Percentiles rank a stretch among this genome's conserved stretches.
These are phyloP conservation scores for Penicillium parvum DNA, from an alignment of 495 filamentous ascomycete species.

Conservation along the genomic window DNA sequence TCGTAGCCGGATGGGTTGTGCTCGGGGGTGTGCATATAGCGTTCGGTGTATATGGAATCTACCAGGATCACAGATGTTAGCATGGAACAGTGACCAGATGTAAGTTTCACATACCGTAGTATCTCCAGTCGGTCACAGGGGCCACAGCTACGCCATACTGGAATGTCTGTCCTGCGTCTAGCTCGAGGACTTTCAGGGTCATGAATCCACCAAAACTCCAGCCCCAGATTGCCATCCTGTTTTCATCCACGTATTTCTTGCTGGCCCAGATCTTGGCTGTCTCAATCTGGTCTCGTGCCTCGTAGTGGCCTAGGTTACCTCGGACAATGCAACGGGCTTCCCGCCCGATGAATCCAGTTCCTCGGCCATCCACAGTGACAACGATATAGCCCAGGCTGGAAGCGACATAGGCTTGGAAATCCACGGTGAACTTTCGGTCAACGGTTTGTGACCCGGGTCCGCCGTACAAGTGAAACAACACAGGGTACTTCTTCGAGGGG, in stretches of 20 bases:
- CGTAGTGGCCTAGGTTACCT: slow-evolving; percentile 77
- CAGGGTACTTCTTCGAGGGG: slow-evolving; percentile 78
- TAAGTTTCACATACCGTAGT: slow-evolving; percentile 56
- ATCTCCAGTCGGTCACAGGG: slow-evolving; percentile 94
- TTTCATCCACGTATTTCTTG: slow-evolving; percentile 79
- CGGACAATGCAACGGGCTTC: slow-evolving; percentile 76
- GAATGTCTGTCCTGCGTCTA: slow-evolving; percentile 85
- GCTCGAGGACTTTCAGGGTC: slow-evolving; percentile 92
- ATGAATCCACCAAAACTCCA: slow-evolving; percentile 98
- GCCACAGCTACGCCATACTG: slow-evolving; percentile 97
- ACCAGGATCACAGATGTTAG: slow-evolving; percentile 1
- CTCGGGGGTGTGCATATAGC: slow-evolving; percentile 92
- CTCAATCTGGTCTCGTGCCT: slow-evolving; percentile 86
- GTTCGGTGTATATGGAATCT: slow-evolving; percentile 93
- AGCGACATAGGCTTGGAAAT: slow-evolving; percentile 89
- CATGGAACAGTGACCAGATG: neutral
- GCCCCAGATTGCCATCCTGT: slow-evolving; percentile 89
- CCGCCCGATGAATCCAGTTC: slow-evolving; percentile 87
- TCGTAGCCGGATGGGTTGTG: slow-evolving; percentile 74
- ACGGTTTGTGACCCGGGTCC: slow-evolving; percentile 89
- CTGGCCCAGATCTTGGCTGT: slow-evolving; percentile 80
- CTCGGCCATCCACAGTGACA: slow-evolving; percentile 89
- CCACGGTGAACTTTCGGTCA: slow-evolving; percentile 72
- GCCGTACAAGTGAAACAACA: slow-evolving; percentile 89
- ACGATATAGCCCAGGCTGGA: slow-evolving; percentile 88